Evolutionary conservation across 805 yeast genomes (phyloP).

Genomic region (Metschnikowia anglica): DNA sequence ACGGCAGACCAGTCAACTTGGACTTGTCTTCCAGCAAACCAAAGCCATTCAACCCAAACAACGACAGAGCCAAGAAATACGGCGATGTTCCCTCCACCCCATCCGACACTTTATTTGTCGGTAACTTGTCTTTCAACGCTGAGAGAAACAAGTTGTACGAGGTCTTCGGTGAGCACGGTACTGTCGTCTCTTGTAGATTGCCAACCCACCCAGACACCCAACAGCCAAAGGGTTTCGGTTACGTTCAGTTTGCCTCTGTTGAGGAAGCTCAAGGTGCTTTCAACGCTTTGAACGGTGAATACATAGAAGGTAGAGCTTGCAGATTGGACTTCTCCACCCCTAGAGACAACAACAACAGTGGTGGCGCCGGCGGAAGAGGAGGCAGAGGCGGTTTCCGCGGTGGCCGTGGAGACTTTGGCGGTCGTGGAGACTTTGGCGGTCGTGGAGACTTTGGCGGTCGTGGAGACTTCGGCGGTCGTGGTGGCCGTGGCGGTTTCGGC

Average conservation of each 20-base stretch:
- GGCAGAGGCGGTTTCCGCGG: conserved; percentile 19
- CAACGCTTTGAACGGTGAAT: conserved; percentile 83
- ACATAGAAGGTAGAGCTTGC: conserved; percentile 87
- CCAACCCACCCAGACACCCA: conserved; percentile 99
- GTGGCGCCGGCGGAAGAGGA: conserved; percentile 19
- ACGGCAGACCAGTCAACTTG: conserved; percentile 93
- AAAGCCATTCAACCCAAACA: conserved; percentile 49
- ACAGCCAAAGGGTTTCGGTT: conserved; percentile 99
- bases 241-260: conserved; percentile 82
- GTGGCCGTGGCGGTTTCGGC: conserved; percentile 32
- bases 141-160: conserved; percentile 75
- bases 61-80: conserved; percentile 80
- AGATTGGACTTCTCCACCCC: conserved; percentile 96
- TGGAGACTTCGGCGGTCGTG: conserved; percentile 19
- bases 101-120: conserved; percentile 92
- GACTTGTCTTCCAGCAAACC: conserved; percentile 90
- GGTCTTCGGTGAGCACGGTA: conserved; percentile 75
- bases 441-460: too few relatives aligned
- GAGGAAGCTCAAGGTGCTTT: conserved; percentile 91
- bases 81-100: conserved; percentile 93
- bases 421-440: too few relatives aligned
- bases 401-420: conserved; percentile 19
- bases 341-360: conserved; percentile 50
- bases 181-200: conserved; percentile 83
- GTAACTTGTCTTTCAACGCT: conserved; percentile 91